phyloP scores from a whole-genome alignment of 305 asterid genomes.

The Fraxinus velutina region DNA sequence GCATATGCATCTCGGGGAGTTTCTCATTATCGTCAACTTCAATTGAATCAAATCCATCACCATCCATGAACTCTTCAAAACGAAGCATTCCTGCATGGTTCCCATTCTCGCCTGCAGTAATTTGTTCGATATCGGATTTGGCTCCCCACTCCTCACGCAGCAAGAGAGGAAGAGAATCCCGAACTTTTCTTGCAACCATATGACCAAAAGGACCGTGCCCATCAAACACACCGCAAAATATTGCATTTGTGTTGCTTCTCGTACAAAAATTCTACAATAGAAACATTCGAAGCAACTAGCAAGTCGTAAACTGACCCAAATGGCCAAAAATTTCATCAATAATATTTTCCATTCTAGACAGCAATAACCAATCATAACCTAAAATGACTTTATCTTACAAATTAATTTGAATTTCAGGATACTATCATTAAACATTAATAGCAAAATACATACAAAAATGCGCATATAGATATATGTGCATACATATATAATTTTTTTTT shows the following conservation, averaged over 20 bases:
- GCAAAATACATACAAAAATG: not conserved
- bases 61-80: constrained; percentile 38
- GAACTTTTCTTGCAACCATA: constrained; percentile 58
- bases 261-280: constrained; percentile 40
- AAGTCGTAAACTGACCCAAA: constrained; percentile 39
- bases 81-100: constrained; percentile 21
- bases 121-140: constrained; percentile 25
- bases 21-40: constrained; percentile 40
- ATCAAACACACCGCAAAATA: constrained; percentile 57
- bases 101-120: constrained; percentile 26
- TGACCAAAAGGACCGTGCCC: constrained; percentile 67
- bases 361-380: not conserved
- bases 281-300: constrained; percentile 41
- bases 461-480: not conserved
- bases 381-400: not conserved
- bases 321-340: constrained; percentile 15
- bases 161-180: constrained; percentile 49
- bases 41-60: constrained; percentile 29
- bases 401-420: not conserved
- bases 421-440: not conserved
- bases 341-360: constrained; percentile 4
- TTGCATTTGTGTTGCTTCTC: constrained; percentile 33
- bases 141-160: constrained; percentile 41
- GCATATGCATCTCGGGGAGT: constrained; percentile 40
- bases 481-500: not conserved